Evolutionary conservation across 148 eudicot species (phyloP).

Genomic region (Amaranthus palmeri): DNA sequence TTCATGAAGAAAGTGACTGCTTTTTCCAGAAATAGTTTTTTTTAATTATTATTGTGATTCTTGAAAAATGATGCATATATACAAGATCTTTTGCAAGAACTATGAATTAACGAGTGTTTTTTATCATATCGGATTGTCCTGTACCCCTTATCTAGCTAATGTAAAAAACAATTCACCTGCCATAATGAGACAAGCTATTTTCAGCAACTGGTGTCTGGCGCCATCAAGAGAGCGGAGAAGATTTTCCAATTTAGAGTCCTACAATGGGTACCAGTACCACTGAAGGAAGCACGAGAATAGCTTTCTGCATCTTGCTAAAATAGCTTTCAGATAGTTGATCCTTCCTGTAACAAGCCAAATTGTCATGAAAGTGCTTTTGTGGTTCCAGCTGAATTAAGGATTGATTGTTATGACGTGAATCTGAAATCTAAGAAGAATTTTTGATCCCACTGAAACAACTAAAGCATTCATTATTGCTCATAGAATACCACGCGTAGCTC

Average conservation of each 20-base stretch:
- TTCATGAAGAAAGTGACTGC: not conserved
- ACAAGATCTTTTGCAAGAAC: not conserved
- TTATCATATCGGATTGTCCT: not conserved
- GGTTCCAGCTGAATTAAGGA: not conserved
- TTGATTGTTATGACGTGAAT: not conserved
- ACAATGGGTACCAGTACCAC: not conserved
- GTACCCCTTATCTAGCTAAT: not conserved
- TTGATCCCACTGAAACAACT: not conserved
- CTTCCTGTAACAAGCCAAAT: not conserved
- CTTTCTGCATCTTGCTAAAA: not conserved
- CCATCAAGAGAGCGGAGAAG: not conserved
- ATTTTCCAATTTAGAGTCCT: not conserved
- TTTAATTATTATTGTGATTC: not conserved
- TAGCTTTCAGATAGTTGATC: not conserved
- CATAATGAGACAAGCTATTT: not conserved
- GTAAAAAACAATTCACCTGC: not conserved
- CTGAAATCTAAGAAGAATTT: not conserved
- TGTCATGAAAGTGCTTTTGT: not conserved
- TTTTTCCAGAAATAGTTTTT: not conserved
- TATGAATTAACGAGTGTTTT: not conserved
- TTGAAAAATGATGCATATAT: not conserved
- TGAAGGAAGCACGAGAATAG: not conserved
- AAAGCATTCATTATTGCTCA: not conserved
- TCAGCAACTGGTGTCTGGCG: not conserved
- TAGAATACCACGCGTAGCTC: not conserved